A percentile compares a stretch with the other conserved stretches of the same genome.
phyloP scores from a whole-genome alignment of 208 protist species.

The Acanthamoeba triangularis region DNA sequence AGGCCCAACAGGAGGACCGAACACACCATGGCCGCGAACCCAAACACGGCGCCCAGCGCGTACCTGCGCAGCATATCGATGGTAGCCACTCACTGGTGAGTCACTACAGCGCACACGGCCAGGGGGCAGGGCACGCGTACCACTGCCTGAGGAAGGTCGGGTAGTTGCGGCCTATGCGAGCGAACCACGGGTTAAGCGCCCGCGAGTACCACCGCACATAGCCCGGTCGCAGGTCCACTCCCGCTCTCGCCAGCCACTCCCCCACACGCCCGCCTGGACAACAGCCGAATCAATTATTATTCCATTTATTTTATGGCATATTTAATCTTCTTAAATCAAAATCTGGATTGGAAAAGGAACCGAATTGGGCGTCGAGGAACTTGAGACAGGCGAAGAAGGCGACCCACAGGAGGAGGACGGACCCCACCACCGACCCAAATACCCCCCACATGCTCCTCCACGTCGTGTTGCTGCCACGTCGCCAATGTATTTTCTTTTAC shows the following conservation, averaged over 20 bases:
- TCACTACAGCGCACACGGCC: not conserved
- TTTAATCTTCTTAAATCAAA: not conserved
- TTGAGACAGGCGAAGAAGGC: conserved; percentile 22
- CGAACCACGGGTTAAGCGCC: conserved; percentile 34
- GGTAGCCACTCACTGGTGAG: not conserved
- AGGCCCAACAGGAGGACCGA: not conserved
- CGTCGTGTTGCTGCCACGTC: not conserved
- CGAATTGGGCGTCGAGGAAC: not conserved
- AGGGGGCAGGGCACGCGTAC: not conserved
- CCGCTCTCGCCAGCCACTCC: not conserved
- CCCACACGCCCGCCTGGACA: not conserved
- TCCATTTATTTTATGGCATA: not conserved
- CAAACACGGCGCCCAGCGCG: conserved; percentile 3
- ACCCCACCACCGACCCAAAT: conserved; percentile 13
- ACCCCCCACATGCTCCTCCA: not conserved
- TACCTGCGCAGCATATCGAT: not conserved
- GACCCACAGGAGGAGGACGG: conserved; percentile 2
- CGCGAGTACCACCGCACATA: conserved; percentile 34
- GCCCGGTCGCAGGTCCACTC: conserved; percentile 11
- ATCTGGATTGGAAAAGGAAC: not conserved
- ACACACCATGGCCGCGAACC: not conserved
- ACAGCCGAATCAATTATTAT: not conserved
- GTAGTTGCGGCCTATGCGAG: not conserved
- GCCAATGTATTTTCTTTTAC: not conserved
- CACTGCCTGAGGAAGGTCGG: not conserved